Conservation (phyloP, 352 stramenopile species). For the Phytophthora foliorum region DNA sequence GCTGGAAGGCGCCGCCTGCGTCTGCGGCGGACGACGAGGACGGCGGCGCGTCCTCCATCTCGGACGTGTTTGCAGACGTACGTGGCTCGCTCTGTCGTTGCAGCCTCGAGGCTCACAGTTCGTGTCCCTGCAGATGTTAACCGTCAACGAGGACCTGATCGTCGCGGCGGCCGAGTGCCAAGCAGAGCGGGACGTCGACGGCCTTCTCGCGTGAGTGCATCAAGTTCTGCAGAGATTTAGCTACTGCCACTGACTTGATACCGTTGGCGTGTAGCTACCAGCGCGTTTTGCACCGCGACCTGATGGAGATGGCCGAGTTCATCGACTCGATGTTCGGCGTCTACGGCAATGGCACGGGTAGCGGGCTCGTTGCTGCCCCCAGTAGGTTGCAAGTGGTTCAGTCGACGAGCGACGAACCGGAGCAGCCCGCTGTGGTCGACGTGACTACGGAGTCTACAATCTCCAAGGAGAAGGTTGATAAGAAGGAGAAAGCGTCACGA, state of each 20-base stretch:
- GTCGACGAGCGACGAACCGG: conserved; percentile 15
- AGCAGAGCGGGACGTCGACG: conserved; percentile 55
- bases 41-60: conserved; percentile 60
- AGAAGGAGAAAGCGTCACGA: conserved; percentile 29
- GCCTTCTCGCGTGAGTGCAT: conserved; percentile 60
- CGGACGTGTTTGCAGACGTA: conserved; percentile 77
- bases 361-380: not conserved
- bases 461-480: not conserved
- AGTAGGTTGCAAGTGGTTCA: conserved; percentile 7
- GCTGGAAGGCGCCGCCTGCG: conserved; percentile 26
- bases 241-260: conserved; percentile 17
- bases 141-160: conserved; percentile 81
- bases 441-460: conserved; percentile 12
- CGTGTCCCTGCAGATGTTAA: conserved; percentile 63
- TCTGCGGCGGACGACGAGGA: conserved; percentile 35
- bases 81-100: not conserved
- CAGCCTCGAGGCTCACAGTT: not conserved
- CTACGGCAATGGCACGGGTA: conserved; percentile 52
- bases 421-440: conserved; percentile 19
- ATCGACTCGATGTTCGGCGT: conserved; percentile 83
- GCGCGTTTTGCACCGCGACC: conserved; percentile 72
- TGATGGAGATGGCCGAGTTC: conserved; percentile 88
- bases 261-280: conserved; percentile 57
- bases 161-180: conserved; percentile 68
- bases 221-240: no score